Percentiles rank a stretch among this genome's conserved stretches.
Conservation (phyloP, 1,139 yeast species). For the Suzukiozyma palmioleophila region DNA sequence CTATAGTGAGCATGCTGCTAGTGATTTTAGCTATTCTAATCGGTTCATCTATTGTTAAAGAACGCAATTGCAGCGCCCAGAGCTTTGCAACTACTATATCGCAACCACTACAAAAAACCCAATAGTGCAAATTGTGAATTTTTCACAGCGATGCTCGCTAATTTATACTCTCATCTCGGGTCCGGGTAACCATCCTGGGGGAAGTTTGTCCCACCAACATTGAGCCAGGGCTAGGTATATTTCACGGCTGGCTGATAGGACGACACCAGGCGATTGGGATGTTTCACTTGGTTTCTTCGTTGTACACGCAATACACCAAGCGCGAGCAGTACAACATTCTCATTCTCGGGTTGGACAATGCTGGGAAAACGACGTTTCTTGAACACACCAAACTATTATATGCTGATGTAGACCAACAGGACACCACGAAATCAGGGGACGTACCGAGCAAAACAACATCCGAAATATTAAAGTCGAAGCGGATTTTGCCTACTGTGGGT, state of each 20-base stretch:
- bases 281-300: conserved; percentile 46
- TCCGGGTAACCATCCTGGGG: conserved; percentile 1
- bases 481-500: conserved; percentile 46
- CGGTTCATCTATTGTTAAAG: no score
- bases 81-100: no score
- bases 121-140: no score
- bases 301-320: conserved; percentile 45
- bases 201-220: neutral
- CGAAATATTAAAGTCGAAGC: conserved; percentile 32
- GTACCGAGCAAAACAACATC: conserved; percentile 12
- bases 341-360: conserved; percentile 88
- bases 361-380: conserved; percentile 76
- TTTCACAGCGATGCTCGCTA: no score
- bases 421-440: conserved; percentile 9
- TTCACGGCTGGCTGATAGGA: neutral
- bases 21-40: no score
- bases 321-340: conserved; percentile 55
- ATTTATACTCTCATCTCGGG: neutral
- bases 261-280: conserved; percentile 13
- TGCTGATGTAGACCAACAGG: conserved; percentile 23
- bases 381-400: conserved; percentile 43
- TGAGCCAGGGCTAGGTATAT: neutral
- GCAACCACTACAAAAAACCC: no score
- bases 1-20: no score
- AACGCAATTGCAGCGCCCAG: no score